Base-by-base conservation (phyloP, 139 green algal genomes). In the Chlorella sorokiniana region DNA sequence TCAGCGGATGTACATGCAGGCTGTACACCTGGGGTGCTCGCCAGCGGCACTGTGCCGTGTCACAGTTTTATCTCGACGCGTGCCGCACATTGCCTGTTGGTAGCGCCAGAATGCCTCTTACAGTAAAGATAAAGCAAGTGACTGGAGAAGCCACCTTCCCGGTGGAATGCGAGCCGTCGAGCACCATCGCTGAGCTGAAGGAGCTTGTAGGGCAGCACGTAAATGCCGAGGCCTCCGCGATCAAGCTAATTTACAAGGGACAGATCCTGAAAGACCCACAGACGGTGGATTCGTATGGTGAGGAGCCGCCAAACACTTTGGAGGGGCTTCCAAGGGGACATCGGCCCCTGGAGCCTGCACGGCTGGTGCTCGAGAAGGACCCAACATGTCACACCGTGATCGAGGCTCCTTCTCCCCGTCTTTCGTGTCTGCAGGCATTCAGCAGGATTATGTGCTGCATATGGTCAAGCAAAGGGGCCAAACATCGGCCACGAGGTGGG, bases 231-330 rank as follows among this genome's bases (percentile, higher is more conserved):
- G 79, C 89, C 0, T 78, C 67, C 0, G 81, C 94, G 62, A 91
- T 98, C 71, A 80, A 95, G 1, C 85, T 99, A 1, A 98, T 99
- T 61, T 99, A 97, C 89, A 95, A 95, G 44, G 96, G 84, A 6
- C 93, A 96, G 71, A 95, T 98, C 10, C 74, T 99, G 1, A 98
- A 98, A 78, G 95, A 99, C 59, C 91, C 95, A 33, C 76, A 86
- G 29, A 95, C 93, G 0, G 77, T 99, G 6, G 85, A 93, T 7
- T 91, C 71, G 82, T 97, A 97, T 81, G 91, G 93, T 97, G 59
- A 81, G 88, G 16, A 25, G 40, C 68, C 35, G 40, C 67, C n/a
- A n/a, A n/a, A n/a, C n/a, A n/a, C n/a, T n/a, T n/a, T n/a, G n/a
- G n/a, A n/a, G n/a, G n/a, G n/a, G n/a, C n/a, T n/a, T n/a, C n/a